Base-by-base conservation (phyloP, 495 filamentous ascomycete species). In the Aspergillus mulundensis region DNA sequence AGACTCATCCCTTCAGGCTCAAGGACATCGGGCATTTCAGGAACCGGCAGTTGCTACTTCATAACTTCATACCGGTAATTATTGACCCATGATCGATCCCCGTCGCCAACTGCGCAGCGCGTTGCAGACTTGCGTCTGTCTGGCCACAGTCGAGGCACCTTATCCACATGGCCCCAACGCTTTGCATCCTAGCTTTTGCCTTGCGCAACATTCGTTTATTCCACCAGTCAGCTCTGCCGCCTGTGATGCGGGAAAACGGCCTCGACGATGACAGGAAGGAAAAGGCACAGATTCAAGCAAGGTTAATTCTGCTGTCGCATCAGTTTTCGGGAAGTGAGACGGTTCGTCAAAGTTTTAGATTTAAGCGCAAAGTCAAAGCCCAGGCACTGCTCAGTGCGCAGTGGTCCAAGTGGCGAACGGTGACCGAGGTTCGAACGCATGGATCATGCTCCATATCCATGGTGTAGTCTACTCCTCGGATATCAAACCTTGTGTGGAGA, bases 91-190 rank as follows among this genome's bases (percentile, higher is more conserved):
- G 46, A 49, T 49, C 46, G 46, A 16, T 28, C 45, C 8, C 28
- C 42, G 41, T 18, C 38, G 32, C 50, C 15, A 6, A 32, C 32
- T 36, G 32, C 32, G 32, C 32, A 36, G 32, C 12, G 32, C 32
- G 32, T 36, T 36, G 32, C 32, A 36, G 32, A 2, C 32, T 14
- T 36, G 25, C 39, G 28, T 38, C 32, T 30, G 11, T 25, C 39
- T 3, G 39, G 10, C 28, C 8, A 18, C 44, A 12, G 44, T 47
- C n/a, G 15, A 23, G 19, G 24, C 20, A 19, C 36, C 23, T 49
- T 53, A 60, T 34, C 55, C 55, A 58, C 50, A 54, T 51, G 23
- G 41, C 36, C 20, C 38, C 50, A 39, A 39, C 11, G 53, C 54
- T 52, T 42, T 43, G 8, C 5, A 14, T 6, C 11, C 20, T 21